phyloP scores from a whole-genome alignment of 257 asterid species.

The Solanum clarkiae region DNA sequence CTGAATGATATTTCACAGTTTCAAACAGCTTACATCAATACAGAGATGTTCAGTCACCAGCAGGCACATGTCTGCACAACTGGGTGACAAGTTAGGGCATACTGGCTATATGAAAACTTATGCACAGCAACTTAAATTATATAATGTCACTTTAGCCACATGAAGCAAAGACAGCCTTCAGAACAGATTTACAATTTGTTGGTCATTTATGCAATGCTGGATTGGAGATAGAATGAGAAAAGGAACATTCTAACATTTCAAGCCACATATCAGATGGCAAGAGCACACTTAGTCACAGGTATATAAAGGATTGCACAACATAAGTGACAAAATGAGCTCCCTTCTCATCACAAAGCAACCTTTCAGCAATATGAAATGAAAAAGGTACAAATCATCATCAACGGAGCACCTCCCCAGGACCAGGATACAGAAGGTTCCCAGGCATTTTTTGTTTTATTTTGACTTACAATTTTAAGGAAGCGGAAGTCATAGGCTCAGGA shows the following conservation, averaged over 20 bases:
- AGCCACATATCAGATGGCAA: background rate
- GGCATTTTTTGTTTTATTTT: background rate
- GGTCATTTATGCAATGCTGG: background rate
- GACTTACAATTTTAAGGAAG: background rate
- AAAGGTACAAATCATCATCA: background rate
- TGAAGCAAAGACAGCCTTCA: background rate
- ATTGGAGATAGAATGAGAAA: background rate
- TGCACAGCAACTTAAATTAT: background rate
- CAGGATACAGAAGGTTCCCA: background rate
- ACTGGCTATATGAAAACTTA: background rate
- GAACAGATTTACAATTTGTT: background rate
- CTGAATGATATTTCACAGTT: background rate
- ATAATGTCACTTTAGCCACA: background rate
- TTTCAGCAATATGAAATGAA: background rate
- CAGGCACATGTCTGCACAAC: background rate
- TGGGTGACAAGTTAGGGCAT: background rate
- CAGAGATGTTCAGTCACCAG: background rate
- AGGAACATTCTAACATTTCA: background rate
- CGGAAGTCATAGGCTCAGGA: background rate
- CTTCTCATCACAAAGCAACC: background rate
- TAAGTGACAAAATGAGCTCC: background rate
- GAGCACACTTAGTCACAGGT: background rate
- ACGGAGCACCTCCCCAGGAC: background rate
- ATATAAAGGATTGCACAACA: background rate
- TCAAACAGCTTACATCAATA: background rate